Evolutionary conservation across 2,329 filamentous ascomycete species (phyloP).

Genomic region (Trichoderma guizhouense): DNA sequence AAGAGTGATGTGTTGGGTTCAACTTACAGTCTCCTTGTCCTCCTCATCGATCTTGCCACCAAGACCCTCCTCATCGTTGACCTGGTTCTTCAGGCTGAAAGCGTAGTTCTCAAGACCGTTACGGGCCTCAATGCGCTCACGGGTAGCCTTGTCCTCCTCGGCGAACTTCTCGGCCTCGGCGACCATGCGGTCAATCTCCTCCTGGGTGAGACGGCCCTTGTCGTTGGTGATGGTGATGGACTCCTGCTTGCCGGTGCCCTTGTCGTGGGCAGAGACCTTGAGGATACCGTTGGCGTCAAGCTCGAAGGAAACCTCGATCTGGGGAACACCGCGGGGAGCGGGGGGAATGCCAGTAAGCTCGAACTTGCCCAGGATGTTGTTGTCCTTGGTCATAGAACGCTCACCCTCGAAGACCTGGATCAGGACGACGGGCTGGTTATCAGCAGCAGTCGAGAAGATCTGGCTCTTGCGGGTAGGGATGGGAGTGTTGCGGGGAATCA

Average conservation of each 20-base stretch:
- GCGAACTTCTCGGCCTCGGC: conserved; percentile 97
- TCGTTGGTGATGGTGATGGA: conserved; percentile 99
- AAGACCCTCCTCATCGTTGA: conserved; percentile 92
- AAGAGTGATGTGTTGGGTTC: background rate
- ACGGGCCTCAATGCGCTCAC: conserved; percentile 92
- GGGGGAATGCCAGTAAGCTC: conserved; percentile 95
- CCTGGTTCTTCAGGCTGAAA: conserved; percentile 98
- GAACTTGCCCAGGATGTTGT: conserved; percentile 97
- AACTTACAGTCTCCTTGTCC: conserved; percentile 88
- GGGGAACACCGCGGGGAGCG: conserved; percentile 90
- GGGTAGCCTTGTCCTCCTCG: conserved; percentile 98
- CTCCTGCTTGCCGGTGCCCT: conserved; percentile 96
- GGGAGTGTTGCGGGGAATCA: conserved; percentile 90
- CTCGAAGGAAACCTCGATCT: conserved; percentile 98
- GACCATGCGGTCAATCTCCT: conserved; percentile 99
- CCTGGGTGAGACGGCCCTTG: conserved; percentile 92
- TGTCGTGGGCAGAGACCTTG: conserved; percentile 92
- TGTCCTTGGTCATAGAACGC: conserved; percentile 90
- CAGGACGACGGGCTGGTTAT: conserved; percentile 92
- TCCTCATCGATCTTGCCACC: conserved; percentile 98
- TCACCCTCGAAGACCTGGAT: conserved; percentile 97
- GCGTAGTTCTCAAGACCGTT: conserved; percentile 99
- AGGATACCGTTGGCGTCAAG: conserved; percentile 98
- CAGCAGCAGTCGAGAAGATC: conserved; percentile 94
- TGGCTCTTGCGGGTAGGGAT: conserved; percentile 96